These are phyloP conservation scores for Kwoniella europaea DNA, from an alignment of 768 basidiomycete species.

Conservation along the genomic window DNA sequence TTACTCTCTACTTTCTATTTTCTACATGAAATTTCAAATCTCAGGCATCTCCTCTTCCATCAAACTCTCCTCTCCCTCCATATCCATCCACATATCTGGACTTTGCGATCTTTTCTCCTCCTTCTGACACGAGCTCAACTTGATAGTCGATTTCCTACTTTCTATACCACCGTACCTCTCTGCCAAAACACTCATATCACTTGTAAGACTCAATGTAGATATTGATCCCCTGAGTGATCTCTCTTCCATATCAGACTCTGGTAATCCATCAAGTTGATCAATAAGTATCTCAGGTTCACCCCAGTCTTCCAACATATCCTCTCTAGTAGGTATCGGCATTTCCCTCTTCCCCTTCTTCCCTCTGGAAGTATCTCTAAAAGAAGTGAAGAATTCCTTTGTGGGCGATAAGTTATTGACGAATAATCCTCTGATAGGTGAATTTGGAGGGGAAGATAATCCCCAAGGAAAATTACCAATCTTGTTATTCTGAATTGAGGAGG, in stretches of 20 bases:
- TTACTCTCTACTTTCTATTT: constrained; percentile 1
- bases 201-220: constrained; percentile 9
- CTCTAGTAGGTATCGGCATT: constrained; percentile 7
- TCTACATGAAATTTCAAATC: not conserved
- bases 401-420: constrained; percentile 7
- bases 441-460: constrained; percentile 19
- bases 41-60: constrained; percentile 26
- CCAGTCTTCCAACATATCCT: constrained; percentile 20
- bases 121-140: not conserved
- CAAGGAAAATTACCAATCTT: constrained; percentile 22
- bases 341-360: not conserved
- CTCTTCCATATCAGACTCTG: not conserved
- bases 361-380: constrained; percentile 2
- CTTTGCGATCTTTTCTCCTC: constrained; percentile 1
- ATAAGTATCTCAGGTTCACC: constrained; percentile 29
- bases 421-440: constrained; percentile 15
- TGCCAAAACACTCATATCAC: not conserved
- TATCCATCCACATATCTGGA: constrained; percentile 18
- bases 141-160: not conserved
- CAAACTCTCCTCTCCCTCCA: constrained; percentile 6
- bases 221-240: constrained; percentile 2
- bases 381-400: constrained; percentile 8
- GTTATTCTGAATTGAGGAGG: too few relatives aligned
- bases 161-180: not conserved
- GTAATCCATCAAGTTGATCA: not conserved